Evolutionary conservation across 2,329 filamentous ascomycete species (phyloP).

Genomic region (Endoconidiophora polonica): DNA sequence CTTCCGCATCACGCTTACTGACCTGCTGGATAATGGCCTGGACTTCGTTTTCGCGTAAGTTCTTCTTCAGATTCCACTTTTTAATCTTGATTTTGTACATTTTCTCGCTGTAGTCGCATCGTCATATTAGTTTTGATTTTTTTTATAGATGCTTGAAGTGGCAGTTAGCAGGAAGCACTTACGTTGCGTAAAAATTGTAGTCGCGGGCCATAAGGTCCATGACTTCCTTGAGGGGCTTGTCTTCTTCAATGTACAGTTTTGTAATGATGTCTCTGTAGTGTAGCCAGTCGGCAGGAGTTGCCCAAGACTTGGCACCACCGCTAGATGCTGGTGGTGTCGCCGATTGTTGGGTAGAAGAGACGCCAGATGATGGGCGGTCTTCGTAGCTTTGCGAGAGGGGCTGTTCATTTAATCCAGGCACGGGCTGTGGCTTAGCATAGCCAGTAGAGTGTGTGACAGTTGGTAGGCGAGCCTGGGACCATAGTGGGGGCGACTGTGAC

Average conservation of each 20-base stretch:
- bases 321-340: background rate
- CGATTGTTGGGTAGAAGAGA: conserved; percentile 6
- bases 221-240: conserved; percentile 12
- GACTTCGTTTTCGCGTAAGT: conserved; percentile 11
- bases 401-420: conserved; percentile 1
- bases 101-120: conserved; percentile 10
- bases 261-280: conserved; percentile 10
- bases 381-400: conserved; percentile 8
- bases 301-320: conserved; percentile 10
- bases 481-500: conserved; percentile 5
- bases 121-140: background rate
- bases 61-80: conserved; percentile 13
- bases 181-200: conserved; percentile 11
- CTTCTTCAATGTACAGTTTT: conserved; percentile 11
- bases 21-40: conserved; percentile 12
- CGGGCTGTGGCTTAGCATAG: conserved; percentile 1
- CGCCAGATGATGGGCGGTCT: conserved; percentile 10
- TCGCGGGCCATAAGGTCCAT: conserved; percentile 12
- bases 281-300: conserved; percentile 12
- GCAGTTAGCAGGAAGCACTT: background rate
- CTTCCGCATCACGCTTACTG: conserved; percentile 7
- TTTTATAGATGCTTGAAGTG: background rate
- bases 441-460: conserved; percentile 1
- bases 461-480: conserved; percentile 9
- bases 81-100: conserved; percentile 14